phyloP scores from a whole-genome alignment of 176 grass and related monocot genomes.

The Zizania latifolia region DNA sequence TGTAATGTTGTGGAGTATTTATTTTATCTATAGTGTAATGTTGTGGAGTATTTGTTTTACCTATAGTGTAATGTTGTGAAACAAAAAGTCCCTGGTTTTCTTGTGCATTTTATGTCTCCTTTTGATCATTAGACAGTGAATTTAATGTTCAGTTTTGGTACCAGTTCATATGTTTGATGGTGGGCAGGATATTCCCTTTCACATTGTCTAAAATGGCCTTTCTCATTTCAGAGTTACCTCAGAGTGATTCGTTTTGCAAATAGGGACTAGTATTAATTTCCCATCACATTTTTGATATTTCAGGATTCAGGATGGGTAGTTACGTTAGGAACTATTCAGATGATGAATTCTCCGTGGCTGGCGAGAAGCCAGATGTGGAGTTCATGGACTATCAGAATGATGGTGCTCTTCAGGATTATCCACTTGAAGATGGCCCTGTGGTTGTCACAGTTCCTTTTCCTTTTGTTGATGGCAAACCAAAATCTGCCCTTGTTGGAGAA shows the following conservation, averaged over 20 bases:
- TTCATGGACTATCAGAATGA: constrained; percentile 89
- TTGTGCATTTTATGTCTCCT: neutral
- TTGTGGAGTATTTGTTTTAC: neutral
- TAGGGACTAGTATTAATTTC: neutral
- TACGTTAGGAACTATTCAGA: constrained; percentile 38
- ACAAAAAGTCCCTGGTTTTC: neutral
- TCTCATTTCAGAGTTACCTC: neutral
- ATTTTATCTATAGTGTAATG: no score
- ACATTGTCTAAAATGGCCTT: neutral
- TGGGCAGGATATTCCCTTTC: neutral
- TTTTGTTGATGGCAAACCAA: constrained; percentile 59
- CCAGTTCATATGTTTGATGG: neutral
- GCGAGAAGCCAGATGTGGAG: constrained; percentile 76
- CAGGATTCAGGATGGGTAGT: constrained; percentile 47
- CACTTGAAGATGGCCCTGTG: constrained; percentile 50
- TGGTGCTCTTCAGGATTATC: constrained; percentile 48
- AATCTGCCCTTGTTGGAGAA: constrained; percentile 63
- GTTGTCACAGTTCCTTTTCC: constrained; percentile 63
- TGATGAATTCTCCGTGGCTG: constrained; percentile 57
- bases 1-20: no score
- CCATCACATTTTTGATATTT: neutral
- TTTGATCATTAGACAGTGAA: neutral
- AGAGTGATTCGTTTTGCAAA: neutral
- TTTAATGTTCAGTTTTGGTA: neutral
- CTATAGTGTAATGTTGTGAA: neutral